A percentile compares a stretch with the other conserved stretches of the same genome.
Conservation (phyloP, 2,329 filamentous ascomycete species). For the Didymella exigua region DNA sequence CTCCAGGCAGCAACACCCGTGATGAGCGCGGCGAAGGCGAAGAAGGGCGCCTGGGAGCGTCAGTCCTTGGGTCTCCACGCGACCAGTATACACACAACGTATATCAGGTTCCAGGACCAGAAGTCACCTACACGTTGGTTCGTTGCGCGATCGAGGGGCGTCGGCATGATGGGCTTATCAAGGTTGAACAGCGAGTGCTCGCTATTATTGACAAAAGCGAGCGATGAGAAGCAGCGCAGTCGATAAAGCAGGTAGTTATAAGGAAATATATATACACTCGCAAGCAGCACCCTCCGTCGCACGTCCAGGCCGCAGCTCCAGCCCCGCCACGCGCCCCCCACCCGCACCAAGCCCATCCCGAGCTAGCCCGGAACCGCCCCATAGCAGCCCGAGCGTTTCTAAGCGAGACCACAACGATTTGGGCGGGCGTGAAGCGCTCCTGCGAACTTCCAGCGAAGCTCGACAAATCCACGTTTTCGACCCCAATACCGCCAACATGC, state of each 20-base stretch:
- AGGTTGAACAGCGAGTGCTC: not conserved
- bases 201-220: not conserved
- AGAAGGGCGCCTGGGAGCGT: conserved; percentile 40
- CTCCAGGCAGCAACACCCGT: conserved; percentile 81
- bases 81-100: conserved; percentile 26
- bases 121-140: conserved; percentile 50
- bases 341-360: conserved; percentile 25
- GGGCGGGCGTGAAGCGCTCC: conserved; percentile 2
- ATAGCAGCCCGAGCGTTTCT: conserved; percentile 34
- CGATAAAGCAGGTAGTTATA: too few relatives aligned
- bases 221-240: not conserved
- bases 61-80: not conserved
- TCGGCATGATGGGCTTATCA: conserved; percentile 50
- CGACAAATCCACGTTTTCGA: conserved; percentile 28
- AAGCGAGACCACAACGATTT: conserved; percentile 48
- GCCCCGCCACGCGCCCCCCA: conserved; percentile 34
- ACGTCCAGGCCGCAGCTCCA: conserved; percentile 1
- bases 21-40: conserved; percentile 75
- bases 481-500: conserved; percentile 76
- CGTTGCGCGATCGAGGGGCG: conserved; percentile 56
- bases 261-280: conserved; percentile 3
- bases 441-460: conserved; percentile 23
- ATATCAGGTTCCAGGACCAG: conserved; percentile 29
- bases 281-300: conserved; percentile 7
- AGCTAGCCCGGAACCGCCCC: conserved; percentile 28